These are phyloP conservation scores for Pholiota molesta DNA, from an alignment of 768 basidiomycete species.

Conservation along the genomic window DNA sequence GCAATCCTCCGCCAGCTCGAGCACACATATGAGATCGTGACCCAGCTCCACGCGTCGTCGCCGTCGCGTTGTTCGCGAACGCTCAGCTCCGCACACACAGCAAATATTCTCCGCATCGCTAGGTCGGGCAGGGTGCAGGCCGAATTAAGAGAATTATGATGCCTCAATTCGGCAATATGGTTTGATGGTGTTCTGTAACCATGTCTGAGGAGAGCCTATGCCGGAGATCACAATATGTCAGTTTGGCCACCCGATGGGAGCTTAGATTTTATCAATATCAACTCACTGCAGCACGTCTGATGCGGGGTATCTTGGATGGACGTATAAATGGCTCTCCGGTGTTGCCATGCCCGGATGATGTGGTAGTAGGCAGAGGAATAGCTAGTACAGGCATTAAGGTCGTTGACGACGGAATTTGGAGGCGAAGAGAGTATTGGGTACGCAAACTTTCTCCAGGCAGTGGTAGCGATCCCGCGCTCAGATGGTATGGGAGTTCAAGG, in stretches of 20 bases:
- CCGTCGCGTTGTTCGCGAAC: slow-evolving; percentile 9
- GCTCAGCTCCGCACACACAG: slow-evolving; percentile 26
- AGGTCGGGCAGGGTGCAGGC: slow-evolving; percentile 32
- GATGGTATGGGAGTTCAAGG: not conserved
- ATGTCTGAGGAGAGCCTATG: slow-evolving; percentile 29
- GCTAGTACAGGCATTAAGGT: slow-evolving; percentile 19
- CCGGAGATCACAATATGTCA: slow-evolving; percentile 13
- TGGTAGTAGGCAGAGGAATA: slow-evolving; percentile 8
- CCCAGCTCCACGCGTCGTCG: slow-evolving; percentile 36
- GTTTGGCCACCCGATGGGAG: slow-evolving; percentile 1
- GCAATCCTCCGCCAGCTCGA: slow-evolving; percentile 38
- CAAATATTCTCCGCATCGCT: slow-evolving; percentile 33
- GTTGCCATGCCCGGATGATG: slow-evolving; percentile 4
- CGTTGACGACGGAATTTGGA: not conserved
- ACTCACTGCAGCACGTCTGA: slow-evolving; percentile 23
- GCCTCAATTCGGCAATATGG: slow-evolving; percentile 16
- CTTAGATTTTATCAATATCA: not conserved
- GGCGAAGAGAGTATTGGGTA: not conserved
- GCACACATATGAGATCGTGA: slow-evolving; percentile 38
- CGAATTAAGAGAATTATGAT: slow-evolving; percentile 16
- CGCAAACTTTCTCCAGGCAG: not conserved
- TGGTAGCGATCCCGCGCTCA: slow-evolving; percentile 6
- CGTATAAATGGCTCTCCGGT: slow-evolving; percentile 11
- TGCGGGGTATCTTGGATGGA: slow-evolving; percentile 18
- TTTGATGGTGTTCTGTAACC: slow-evolving; percentile 18